These are phyloP conservation scores for Russula abietina DNA, from an alignment of 768 basidiomycete species.

Conservation along the genomic window DNA sequence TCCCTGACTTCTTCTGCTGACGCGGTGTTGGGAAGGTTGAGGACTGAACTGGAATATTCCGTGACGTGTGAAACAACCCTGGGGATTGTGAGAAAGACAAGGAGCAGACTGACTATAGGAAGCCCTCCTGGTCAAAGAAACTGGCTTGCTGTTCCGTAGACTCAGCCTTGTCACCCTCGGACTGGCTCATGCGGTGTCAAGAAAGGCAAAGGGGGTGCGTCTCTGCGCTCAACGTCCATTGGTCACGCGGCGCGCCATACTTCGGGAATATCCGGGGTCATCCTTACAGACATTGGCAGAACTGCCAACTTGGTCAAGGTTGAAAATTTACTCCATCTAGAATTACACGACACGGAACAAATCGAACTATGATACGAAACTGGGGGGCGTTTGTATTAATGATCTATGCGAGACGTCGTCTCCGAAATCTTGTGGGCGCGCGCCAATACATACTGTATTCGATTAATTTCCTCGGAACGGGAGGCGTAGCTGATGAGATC, in stretches of 20 bases:
- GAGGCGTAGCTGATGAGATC: background rate
- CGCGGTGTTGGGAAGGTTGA: conserved; percentile 63
- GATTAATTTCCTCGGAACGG: background rate
- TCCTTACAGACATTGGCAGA: background rate
- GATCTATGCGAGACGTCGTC: background rate
- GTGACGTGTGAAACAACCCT: background rate
- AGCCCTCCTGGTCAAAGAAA: conserved; percentile 20
- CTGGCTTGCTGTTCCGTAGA: conserved; percentile 3
- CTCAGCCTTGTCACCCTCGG: conserved; percentile 7
- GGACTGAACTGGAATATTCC: conserved; percentile 44
- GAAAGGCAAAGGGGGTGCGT: background rate
- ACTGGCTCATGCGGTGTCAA: conserved; percentile 18
- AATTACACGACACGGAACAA: background rate
- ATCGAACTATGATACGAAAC: background rate
- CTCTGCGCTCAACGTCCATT: background rate
- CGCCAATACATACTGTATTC: background rate
- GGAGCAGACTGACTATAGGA: conserved; percentile 23
- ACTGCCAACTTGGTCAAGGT: background rate
- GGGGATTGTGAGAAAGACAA: background rate
- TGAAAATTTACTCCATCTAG: background rate
- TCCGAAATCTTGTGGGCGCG: background rate
- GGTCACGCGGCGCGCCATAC: conserved; percentile 2
- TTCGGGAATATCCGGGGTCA: conserved; percentile 13
- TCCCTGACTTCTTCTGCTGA: conserved; percentile 68
- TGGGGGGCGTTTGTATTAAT: background rate